These are phyloP conservation scores for Trichoderma lentiforme DNA, from an alignment of 2,329 filamentous ascomycete species.

Conservation along the genomic window DNA sequence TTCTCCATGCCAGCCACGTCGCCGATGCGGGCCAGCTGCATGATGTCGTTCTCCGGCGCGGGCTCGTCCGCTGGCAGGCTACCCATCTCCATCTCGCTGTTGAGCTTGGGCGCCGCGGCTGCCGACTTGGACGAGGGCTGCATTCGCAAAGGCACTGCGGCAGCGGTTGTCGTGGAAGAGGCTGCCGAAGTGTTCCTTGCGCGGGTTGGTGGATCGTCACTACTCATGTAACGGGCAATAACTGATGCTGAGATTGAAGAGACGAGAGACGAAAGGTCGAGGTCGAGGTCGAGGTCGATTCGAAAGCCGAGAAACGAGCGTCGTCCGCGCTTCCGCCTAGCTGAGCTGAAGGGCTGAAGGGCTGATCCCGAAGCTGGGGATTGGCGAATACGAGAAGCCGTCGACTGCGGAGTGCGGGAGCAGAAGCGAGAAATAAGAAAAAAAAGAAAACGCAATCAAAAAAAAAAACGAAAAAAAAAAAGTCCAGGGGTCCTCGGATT, in stretches of 20 bases:
- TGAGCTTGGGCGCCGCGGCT: constrained; percentile 54
- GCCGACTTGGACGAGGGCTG: constrained; percentile 55
- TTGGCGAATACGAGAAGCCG: constrained; percentile 9
- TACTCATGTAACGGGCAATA: constrained; percentile 38
- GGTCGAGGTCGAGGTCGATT: not conserved
- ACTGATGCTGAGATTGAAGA: not conserved
- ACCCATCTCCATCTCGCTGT: constrained; percentile 55
- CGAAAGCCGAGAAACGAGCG: not conserved
- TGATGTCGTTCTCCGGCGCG: constrained; percentile 69
- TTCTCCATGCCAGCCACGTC: constrained; percentile 84
- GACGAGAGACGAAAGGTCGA: not conserved
- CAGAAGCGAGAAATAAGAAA: not conserved
- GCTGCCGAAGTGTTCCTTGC: constrained; percentile 35
- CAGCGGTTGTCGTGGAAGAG: constrained; percentile 33
- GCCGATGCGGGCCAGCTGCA: constrained; percentile 89
- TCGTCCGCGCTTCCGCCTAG: not conserved
- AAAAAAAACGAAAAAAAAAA: not conserved
- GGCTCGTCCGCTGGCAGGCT: constrained; percentile 42
- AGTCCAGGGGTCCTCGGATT: not conserved
- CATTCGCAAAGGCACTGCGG: constrained; percentile 34
- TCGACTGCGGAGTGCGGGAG: not conserved
- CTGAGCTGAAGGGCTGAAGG: not conserved
- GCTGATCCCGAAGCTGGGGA: constrained; percentile 9
- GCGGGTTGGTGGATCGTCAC: constrained; percentile 35
- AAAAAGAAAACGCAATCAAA: not conserved